These are phyloP conservation scores for Silene coronaria DNA, from an alignment of 179 eudicot species.

Conservation along the genomic window DNA sequence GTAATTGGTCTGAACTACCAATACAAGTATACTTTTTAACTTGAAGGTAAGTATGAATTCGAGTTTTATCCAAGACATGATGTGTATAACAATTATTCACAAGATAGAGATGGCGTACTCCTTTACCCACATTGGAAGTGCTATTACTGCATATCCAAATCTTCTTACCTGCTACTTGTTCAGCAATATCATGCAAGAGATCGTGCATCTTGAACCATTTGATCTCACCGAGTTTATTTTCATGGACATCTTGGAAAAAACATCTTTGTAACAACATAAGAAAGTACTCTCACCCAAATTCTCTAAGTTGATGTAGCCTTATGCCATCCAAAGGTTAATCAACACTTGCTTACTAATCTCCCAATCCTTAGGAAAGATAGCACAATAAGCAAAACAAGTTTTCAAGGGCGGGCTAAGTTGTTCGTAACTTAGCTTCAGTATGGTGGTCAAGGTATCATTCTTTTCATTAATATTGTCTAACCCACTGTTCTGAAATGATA, in stretches of 20 bases:
- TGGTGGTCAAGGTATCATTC: slow-evolving; percentile 9
- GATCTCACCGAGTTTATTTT: neutral
- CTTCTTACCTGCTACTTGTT: neutral
- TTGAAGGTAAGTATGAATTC: neutral
- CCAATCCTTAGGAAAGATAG: slow-evolving; percentile 21
- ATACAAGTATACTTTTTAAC: neutral
- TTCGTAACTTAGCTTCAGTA: slow-evolving; percentile 28
- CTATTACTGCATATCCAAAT: neutral
- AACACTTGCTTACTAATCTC: slow-evolving; percentile 7
- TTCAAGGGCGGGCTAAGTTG: slow-evolving; percentile 13
- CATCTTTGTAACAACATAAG: neutral
- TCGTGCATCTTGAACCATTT: slow-evolving; percentile 14
- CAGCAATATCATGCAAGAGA: slow-evolving; percentile 21
- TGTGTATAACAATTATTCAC: neutral
- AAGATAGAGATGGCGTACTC: slow-evolving; percentile 3
- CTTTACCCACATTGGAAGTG: neutral
- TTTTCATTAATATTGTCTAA: neutral
- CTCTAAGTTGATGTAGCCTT: slow-evolving; percentile 18
- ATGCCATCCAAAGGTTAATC: slow-evolving; percentile 27
- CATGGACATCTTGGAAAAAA: neutral
- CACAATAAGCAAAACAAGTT: slow-evolving; percentile 24
- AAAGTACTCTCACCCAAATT: slow-evolving; percentile 2
- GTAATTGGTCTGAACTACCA: neutral
- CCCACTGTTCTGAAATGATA: neutral
- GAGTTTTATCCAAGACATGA: neutral